Evolutionary conservation across 768 basidiomycete species (phyloP), one percentile per base, ranked within the genome.

Genomic region (Phlebiopsis gigantea): DNA sequence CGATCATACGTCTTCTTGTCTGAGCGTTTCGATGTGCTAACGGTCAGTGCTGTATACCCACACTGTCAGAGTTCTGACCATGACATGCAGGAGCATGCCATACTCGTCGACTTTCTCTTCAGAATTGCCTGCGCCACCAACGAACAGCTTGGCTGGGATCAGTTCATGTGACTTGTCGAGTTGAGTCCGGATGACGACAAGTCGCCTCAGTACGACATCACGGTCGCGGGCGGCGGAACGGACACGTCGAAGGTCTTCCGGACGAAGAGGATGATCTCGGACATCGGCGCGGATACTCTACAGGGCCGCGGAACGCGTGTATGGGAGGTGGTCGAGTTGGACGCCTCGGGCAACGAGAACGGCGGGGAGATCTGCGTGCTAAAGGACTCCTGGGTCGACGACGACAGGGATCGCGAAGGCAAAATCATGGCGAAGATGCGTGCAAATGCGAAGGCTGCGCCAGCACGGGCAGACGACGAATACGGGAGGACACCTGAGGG

Each of bases 1-100:
- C 67, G 67, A 19, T 59, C 66, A 14, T 45, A 57, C 4, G 29
- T 68, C 6, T 25, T 66, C 12, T 63, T 67, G 7, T 57, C 29
- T n/a, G 30, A 60, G 26, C 8, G 24, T 14, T 63, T 66, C 39
- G 41, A 65, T 48, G 63, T 61, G 34, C 50, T 66, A 9, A 46
- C n/a, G 48, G 65, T 65, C 9, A 42, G 55, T 57, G 5, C 26
- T 25, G 8, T 0, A 14, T 39, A 7, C 45, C 2, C 45, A 39
- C 4, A 8, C 19, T 29, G n/a, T 26, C 24, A 22, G 1, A 4
- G 25, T 19, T 30, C 19, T 21, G 26, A 29, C 15, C 9, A 1
- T 5, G 15, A 5, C 10, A 26, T 48, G 4, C 9, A 56, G 55
- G 55, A 56, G 2, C 55, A 48, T 24, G 19, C 31, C 1, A 22